A percentile compares a stretch with the other conserved stretches of the same genome.
These are phyloP conservation scores for Edaphochlamys debaryana DNA, from an alignment of 139 green algal genomes.

Conservation along the genomic window DNA sequence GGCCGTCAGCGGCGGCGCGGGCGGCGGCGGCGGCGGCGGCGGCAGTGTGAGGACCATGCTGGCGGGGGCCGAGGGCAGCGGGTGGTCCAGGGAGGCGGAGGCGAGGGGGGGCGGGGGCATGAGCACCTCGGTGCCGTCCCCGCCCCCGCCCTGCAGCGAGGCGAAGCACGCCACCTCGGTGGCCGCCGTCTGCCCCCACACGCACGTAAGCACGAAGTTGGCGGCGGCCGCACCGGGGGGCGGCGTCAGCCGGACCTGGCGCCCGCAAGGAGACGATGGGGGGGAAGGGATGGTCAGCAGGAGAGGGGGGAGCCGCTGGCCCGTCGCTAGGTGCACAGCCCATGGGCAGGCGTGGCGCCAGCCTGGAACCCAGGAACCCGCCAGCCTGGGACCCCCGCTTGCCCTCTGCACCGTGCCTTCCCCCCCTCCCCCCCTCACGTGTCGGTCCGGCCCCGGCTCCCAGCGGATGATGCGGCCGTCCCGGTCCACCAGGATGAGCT, in stretches of 20 bases:
- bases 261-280: background rate
- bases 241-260: background rate
- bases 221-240: background rate
- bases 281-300: too few relatives aligned
- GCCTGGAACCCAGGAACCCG: too few relatives aligned
- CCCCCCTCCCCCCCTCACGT: background rate
- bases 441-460: constrained; percentile 9
- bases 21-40: background rate
- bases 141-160: background rate
- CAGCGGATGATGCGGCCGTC: constrained; percentile 5
- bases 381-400: too few relatives aligned
- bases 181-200: background rate
- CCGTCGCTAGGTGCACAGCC: too few relatives aligned
- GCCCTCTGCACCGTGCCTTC: too few relatives aligned
- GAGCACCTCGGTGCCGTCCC: background rate
- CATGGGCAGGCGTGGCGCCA: too few relatives aligned
- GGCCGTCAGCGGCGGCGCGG: background rate
- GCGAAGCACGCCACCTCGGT: constrained; percentile 3
- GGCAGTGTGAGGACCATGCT: background rate
- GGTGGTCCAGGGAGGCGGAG: background rate
- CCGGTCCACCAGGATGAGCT: background rate
- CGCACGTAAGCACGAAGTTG: constrained; percentile 2
- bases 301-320: too few relatives aligned
- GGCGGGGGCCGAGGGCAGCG: too few relatives aligned
- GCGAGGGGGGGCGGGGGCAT: background rate